Conservation (phyloP, 1,284 basidiomycete genomes). For the Cutaneotrichosporon spelunceum region DNA sequence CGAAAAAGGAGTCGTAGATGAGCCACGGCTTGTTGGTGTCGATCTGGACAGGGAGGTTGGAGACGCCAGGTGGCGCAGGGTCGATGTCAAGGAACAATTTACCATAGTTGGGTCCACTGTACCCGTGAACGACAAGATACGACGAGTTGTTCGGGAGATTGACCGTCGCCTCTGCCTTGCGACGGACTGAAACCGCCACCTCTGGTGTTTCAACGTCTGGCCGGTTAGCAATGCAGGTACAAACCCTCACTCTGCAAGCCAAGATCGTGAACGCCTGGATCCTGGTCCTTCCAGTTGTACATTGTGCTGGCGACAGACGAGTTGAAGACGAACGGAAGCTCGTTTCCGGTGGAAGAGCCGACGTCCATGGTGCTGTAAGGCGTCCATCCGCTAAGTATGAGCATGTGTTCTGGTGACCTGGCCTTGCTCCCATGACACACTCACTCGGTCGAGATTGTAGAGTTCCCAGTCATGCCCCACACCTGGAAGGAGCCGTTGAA, state of each 20-base stretch:
- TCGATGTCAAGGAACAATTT: neutral
- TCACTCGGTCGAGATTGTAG: neutral
- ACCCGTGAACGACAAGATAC: neutral
- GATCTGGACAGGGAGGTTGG: neutral
- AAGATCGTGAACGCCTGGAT: neutral
- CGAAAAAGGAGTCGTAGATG: neutral
- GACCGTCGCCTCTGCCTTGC: neutral
- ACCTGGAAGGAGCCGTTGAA: neutral
- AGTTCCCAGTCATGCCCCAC: neutral
- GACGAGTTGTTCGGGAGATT: slow-evolving; percentile 4
- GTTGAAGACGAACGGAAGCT: neutral
- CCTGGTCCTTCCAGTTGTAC: neutral
- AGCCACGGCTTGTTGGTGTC: slow-evolving; percentile 5
- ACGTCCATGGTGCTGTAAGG: neutral
- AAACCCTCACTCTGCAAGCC: neutral
- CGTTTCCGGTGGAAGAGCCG: neutral
- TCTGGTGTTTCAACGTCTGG: neutral
- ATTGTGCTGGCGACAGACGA: neutral
- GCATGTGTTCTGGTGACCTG: neutral
- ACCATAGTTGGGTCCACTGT: slow-evolving; percentile 3
- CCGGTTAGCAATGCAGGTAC: neutral
- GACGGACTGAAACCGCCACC: neutral
- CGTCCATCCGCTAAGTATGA: neutral
- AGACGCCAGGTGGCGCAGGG: neutral
- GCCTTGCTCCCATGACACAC: neutral